phyloP scores from a whole-genome alignment of 2,329 filamentous ascomycete species.

The Epichloe aotearoae region DNA sequence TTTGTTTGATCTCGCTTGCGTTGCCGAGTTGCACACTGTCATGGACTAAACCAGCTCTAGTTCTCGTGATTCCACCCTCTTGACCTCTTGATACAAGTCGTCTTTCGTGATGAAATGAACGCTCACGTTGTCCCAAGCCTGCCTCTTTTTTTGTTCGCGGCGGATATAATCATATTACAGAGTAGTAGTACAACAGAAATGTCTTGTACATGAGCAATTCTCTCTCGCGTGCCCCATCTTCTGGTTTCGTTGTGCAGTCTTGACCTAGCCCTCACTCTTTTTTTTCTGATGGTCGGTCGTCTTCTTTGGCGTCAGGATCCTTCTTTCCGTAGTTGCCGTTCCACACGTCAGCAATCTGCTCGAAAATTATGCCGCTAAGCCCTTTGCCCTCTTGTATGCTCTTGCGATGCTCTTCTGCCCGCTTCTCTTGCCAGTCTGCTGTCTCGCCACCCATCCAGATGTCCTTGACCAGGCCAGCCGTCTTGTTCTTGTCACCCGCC shows the following conservation, averaged over 20 bases:
- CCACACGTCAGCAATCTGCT: slow-evolving; percentile 43
- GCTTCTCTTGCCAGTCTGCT: slow-evolving; percentile 40
- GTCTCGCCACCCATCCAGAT: slow-evolving; percentile 47
- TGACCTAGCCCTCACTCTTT: background rate
- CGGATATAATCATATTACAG: no score
- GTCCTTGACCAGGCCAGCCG: slow-evolving; percentile 26
- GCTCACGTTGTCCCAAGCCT: no score
- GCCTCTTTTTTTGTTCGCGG: no score
- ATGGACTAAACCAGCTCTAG: no score
- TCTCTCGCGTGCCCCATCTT: background rate
- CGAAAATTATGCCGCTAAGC: slow-evolving; percentile 41
- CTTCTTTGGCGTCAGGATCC: slow-evolving; percentile 9
- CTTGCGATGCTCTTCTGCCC: slow-evolving; percentile 36
- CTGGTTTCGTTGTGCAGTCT: background rate
- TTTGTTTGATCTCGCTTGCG: background rate
- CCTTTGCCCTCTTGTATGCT: slow-evolving; percentile 43
- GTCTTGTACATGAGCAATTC: background rate
- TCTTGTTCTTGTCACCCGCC: slow-evolving; percentile 19
- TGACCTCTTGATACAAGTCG: no score
- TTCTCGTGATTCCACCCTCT: no score
- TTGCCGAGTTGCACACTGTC: background rate
- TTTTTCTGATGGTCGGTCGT: background rate
- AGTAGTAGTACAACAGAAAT: background rate
- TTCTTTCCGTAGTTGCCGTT: slow-evolving; percentile 22
- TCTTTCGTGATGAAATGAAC: no score